These are phyloP conservation scores for Nakazawaea ishiwadae DNA, from an alignment of 805 yeast genomes.

Conservation along the genomic window DNA sequence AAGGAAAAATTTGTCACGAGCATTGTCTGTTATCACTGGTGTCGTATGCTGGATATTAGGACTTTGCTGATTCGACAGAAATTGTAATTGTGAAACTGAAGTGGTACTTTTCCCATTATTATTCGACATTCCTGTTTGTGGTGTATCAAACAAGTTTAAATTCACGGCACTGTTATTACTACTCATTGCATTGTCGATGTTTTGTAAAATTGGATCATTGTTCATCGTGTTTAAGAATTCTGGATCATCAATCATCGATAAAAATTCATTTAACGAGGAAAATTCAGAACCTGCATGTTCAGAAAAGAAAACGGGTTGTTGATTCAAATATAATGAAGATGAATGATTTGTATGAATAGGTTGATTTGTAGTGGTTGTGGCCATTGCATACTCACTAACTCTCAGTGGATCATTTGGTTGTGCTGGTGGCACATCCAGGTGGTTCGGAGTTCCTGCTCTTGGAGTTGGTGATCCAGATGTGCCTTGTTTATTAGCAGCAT, in stretches of 20 bases:
- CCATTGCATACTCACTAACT: too few species aligned
- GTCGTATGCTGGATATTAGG: constrained; percentile 4
- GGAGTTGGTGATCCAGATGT: constrained; percentile 7
- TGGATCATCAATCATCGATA: constrained; percentile 87
- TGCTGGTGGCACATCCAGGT: too few species aligned
- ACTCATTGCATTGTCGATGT: constrained; percentile 23
- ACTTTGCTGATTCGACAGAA: not conserved
- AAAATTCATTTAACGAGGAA: constrained; percentile 81
- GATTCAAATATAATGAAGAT: constrained; percentile 30
- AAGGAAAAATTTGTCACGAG: constrained; percentile 86
- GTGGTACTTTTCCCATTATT: not conserved
- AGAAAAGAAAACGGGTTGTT: constrained; percentile 77
- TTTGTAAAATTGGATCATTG: constrained; percentile 32
- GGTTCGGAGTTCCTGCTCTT: constrained; percentile 11
- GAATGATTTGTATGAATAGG: constrained; percentile 3
- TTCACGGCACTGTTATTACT: constrained; percentile 7
- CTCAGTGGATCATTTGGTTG: too few species aligned
- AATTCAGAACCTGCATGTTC: constrained; percentile 94
- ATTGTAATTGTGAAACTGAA: constrained; percentile 4
- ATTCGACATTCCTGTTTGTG: not conserved
- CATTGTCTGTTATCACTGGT: constrained; percentile 58
- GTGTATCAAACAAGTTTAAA: constrained; percentile 5
- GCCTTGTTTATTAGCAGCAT: constrained; percentile 5
- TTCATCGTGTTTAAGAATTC: constrained; percentile 46
- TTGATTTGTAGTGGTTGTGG: not conserved